phyloP scores from a whole-genome alignment of 2,329 filamentous ascomycete genomes.

The Diaporthe aspalathi region DNA sequence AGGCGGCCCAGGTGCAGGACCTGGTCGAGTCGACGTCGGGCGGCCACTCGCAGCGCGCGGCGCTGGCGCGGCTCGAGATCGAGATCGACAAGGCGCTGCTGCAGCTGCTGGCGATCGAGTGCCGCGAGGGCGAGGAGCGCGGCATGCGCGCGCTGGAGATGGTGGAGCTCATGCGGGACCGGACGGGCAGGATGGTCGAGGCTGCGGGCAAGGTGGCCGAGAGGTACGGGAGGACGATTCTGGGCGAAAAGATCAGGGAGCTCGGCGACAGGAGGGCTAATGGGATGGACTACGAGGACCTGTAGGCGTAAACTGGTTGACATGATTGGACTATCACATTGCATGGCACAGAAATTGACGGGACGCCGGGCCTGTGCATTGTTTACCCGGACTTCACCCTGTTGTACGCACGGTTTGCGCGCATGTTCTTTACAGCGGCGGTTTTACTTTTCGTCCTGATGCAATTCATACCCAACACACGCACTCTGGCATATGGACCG shows the following conservation, averaged over 20 bases:
- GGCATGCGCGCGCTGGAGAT: constrained; percentile 96
- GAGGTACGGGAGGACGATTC: constrained; percentile 81
- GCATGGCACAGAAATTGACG: background rate
- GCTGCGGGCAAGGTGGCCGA: constrained; percentile 90
- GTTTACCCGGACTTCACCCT: background rate
- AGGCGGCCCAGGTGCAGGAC: constrained; percentile 80
- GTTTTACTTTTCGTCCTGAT: background rate
- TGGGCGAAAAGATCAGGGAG: constrained; percentile 92
- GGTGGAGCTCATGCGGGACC: constrained; percentile 85
- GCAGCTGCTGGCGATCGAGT: constrained; percentile 90
- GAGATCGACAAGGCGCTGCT: constrained; percentile 91
- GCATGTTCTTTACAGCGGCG: background rate
- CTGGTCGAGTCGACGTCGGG: constrained; percentile 75
- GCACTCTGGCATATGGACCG: background rate
- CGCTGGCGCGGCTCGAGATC: constrained; percentile 78
- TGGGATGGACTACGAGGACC: constrained; percentile 58
- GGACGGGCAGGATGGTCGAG: constrained; percentile 89
- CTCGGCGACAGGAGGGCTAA: constrained; percentile 77
- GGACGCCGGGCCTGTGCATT: background rate
- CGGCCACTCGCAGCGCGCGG: constrained; percentile 71
- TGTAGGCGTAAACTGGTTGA: background rate
- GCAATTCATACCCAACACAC: background rate
- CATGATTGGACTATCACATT: background rate
- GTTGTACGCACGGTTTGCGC: background rate
- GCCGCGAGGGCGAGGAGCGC: constrained; percentile 89